Evolutionary conservation across 805 yeast species (phyloP), one percentile per base, ranked within the genome.

Genomic region (Metschnikowia reukaufii): DNA sequence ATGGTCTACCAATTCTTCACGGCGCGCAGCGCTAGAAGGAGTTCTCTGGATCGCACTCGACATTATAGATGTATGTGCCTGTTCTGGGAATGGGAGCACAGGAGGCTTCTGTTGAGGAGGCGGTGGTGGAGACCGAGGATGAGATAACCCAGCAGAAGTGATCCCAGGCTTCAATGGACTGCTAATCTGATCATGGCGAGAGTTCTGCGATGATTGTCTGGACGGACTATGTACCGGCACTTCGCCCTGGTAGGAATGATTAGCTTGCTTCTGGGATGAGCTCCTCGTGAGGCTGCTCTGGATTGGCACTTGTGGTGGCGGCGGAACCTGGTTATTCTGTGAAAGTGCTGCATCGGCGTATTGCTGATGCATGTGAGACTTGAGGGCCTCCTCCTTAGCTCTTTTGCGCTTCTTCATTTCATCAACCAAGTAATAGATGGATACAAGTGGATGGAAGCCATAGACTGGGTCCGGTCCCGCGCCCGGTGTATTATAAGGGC

Each of bases 381-480:
- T 71, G 43, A 64, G 57, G 2, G 75, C 71, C 52, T 73, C 77
- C 43, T 76, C 81, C 65, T 84, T 83, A 6, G 83, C 81, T 54
- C 68, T 71, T 67, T 83, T 84, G 46, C 96, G 78, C 59, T 78
- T 82, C 52, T 77, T 62, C 85, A 88, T 87, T 67, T 94, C 99
- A 44, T 81, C 84, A 15, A 90, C 96, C 53, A 94, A 74, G 60
- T 81, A 85, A 63, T 94, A 94, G 32, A 92, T 84, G 6, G 96
- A 88, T 10, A 92, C 69, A 52, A 91, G 73, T 0, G 99, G 98
- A 66, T 91, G 96, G 64, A 79, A 91, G 1, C 91, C 92, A 44
- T 78, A 74, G 0, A 96, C 87, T 13, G 98, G 97, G 65, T 89
- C 94, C 1, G 41, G 29, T 9, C 34, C 39, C 12, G 42, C 42